A percentile compares a stretch with the other conserved stretches of the same genome.
Conservation (phyloP, 257 asterid genomes). For the Scutellaria galericulata region DNA sequence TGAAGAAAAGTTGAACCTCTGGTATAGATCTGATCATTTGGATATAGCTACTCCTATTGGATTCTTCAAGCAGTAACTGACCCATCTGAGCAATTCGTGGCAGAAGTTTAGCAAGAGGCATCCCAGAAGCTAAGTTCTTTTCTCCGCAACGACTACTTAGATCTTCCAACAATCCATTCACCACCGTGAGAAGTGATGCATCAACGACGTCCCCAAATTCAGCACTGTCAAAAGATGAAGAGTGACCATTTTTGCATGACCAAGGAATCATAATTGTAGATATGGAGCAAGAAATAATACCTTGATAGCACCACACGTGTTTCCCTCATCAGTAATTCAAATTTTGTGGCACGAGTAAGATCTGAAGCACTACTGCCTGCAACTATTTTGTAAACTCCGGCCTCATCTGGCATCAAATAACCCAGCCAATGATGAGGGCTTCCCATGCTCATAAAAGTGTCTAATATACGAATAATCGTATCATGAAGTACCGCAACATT, state of each 20-base stretch:
- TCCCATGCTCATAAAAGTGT: slow-evolving; percentile 61
- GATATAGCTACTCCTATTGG: slow-evolving; percentile 57
- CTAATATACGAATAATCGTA: slow-evolving; percentile 57
- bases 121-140: slow-evolving; percentile 42
- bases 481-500: slow-evolving; percentile 55
- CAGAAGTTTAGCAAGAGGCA: slow-evolving; percentile 72
- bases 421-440: slow-evolving; percentile 70
- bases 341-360: slow-evolving; percentile 49
- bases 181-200: slow-evolving; percentile 53
- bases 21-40: slow-evolving; percentile 53
- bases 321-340: slow-evolving; percentile 69
- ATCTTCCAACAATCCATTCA: slow-evolving; percentile 55
- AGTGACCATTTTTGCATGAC: not conserved
- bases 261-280: not conserved
- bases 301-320: slow-evolving; percentile 69
- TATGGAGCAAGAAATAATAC: slow-evolving; percentile 38
- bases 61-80: slow-evolving; percentile 54
- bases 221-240: slow-evolving; percentile 42
- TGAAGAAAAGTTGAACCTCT: slow-evolving; percentile 73
- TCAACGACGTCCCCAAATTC: slow-evolving; percentile 65
- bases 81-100: slow-evolving; percentile 68
- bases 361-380: slow-evolving; percentile 44
- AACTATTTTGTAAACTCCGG: slow-evolving; percentile 45
- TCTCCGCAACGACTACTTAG: slow-evolving; percentile 49
- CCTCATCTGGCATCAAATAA: slow-evolving; percentile 71